Conservation (phyloP, 257 asterid species). For the Marsdenia floribunda region DNA sequence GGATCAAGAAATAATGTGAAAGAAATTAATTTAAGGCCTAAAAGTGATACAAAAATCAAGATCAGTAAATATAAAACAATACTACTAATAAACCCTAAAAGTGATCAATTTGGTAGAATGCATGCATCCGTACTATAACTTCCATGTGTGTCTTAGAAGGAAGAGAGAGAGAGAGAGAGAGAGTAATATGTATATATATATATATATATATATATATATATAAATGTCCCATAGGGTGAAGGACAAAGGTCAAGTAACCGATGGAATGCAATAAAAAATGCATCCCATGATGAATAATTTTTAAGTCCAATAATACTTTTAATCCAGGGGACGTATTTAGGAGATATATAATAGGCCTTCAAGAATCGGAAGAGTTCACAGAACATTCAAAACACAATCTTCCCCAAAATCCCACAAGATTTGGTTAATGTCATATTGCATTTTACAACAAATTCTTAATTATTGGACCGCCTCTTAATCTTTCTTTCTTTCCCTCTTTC, state of each 20-base stretch:
- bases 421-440: neutral
- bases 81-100: too few relatives aligned
- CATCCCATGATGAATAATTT: neutral
- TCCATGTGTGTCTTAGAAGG: too few relatives aligned
- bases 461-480: constrained; percentile 18
- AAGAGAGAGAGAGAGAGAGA: too few relatives aligned
- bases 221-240: neutral
- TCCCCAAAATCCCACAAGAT: constrained; percentile 20
- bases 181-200: too few relatives aligned
- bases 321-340: neutral
- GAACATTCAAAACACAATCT: constrained; percentile 11
- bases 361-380: constrained; percentile 24
- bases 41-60: too few relatives aligned
- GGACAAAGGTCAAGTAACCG: neutral
- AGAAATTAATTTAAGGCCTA: too few relatives aligned
- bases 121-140: too few relatives aligned
- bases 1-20: too few relatives aligned
- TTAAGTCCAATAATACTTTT: constrained; percentile 11
- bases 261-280: neutral
- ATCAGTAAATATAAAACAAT: too few relatives aligned
- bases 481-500: neutral
- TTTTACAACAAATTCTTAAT: constrained; percentile 1
- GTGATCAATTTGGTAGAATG: too few relatives aligned
- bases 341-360: constrained; percentile 20
- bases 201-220: too few relatives aligned